Conservation (phyloP, 306 rosid genomes). For the Senna tora region DNA sequence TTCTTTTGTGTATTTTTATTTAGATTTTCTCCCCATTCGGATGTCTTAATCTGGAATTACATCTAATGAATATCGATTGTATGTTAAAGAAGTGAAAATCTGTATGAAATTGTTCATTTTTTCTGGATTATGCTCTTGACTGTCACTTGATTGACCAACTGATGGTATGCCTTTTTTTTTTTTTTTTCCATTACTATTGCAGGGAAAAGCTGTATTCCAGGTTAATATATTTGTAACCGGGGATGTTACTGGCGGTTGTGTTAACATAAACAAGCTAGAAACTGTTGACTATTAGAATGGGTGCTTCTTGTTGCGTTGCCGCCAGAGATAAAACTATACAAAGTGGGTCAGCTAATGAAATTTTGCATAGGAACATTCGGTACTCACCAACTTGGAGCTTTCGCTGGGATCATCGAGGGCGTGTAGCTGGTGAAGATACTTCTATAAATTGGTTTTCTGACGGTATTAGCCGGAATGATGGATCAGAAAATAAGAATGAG, state of each 20-base stretch:
- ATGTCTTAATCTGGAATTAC: slow-evolving; percentile 9
- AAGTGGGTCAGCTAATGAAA: slow-evolving; percentile 43
- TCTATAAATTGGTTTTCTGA: slow-evolving; percentile 59
- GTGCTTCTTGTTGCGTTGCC: slow-evolving; percentile 59
- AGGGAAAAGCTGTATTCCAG: slow-evolving; percentile 29
- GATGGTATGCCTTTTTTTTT: slow-evolving; percentile 13
- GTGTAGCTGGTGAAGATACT: slow-evolving; percentile 60
- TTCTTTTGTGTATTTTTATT: slow-evolving; percentile 15
- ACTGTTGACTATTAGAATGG: slow-evolving; percentile 41
- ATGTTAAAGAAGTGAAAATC: not conserved
- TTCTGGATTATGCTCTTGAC: slow-evolving; percentile 11
- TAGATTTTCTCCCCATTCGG: not conserved
- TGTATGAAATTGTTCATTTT: not conserved
- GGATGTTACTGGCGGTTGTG: slow-evolving; percentile 27
- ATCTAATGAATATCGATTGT: not conserved
- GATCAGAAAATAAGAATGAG: slow-evolving; percentile 51
- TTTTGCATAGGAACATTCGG: slow-evolving; percentile 41
- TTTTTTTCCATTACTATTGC: not conserved
- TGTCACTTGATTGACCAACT: slow-evolving; percentile 1
- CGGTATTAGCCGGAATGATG: slow-evolving; percentile 43
- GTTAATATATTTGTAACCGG: slow-evolving; percentile 20
- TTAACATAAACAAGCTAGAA: slow-evolving; percentile 26
- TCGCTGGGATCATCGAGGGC: slow-evolving; percentile 60
- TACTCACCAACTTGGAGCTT: slow-evolving; percentile 58
- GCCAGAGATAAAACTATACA: slow-evolving; percentile 49